A percentile compares a stretch with the other conserved stretches of the same genome.
Evolutionary conservation across 2,329 filamentous ascomycete species (phyloP).

Genomic region (Elsinoe fawcettii): DNA sequence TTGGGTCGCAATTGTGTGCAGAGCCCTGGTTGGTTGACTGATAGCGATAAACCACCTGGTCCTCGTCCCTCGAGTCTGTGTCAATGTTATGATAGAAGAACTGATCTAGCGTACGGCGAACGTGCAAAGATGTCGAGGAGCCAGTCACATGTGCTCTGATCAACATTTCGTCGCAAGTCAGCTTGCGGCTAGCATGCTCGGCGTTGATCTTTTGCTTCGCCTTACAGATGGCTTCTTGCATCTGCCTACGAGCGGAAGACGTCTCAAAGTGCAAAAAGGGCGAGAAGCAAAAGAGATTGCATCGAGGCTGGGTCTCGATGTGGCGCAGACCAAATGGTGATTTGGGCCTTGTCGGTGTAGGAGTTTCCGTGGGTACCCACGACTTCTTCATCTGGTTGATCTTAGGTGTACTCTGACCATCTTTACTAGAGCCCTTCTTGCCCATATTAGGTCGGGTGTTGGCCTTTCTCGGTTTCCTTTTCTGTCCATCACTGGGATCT

Average conservation of each 20-base stretch:
- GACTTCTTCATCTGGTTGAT: background rate
- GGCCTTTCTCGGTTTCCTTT: conserved; percentile 9
- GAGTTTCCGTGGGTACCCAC: background rate
- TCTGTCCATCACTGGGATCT: background rate
- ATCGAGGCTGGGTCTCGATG: conserved; percentile 9
- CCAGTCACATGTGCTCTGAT: conserved; percentile 42
- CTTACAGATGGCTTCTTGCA: conserved; percentile 48
- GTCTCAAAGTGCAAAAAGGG: conserved; percentile 60
- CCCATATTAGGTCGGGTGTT: conserved; percentile 7
- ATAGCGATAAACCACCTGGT: conserved; percentile 59
- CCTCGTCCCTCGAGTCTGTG: conserved; percentile 51
- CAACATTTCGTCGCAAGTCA: conserved; percentile 37
- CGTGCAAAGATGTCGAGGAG: conserved; percentile 45
- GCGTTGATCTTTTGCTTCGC: conserved; percentile 21
- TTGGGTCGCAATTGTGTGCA: conserved; percentile 36
- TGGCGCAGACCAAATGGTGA: conserved; percentile 1
- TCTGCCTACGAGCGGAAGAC: conserved; percentile 38
- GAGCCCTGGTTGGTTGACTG: conserved; percentile 31
- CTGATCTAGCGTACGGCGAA: conserved; percentile 56
- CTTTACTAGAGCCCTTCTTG: conserved; percentile 9
- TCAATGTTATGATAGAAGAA: conserved; percentile 60
- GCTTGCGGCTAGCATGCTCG: conserved; percentile 17
- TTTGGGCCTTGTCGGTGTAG: conserved; percentile 5
- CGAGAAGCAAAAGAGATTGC: conserved; percentile 47
- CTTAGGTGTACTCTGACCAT: conserved; percentile 8